phyloP scores from a whole-genome alignment of 2,329 filamentous ascomycete genomes.

The Botrytis porri region DNA sequence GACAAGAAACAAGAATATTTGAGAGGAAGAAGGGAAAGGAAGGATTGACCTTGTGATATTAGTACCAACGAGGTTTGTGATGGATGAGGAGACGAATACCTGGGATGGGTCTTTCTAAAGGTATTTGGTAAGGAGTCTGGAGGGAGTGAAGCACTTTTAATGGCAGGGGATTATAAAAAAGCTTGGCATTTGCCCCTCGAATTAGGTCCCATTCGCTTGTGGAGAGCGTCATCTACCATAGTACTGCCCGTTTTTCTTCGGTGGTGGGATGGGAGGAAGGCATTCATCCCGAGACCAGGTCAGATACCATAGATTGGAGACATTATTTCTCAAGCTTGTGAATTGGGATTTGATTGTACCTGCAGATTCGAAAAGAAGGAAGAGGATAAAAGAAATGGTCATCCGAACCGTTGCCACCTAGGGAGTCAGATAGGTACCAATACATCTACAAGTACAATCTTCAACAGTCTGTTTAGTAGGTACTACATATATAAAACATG shows the following conservation, averaged over 20 bases:
- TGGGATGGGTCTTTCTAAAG: background rate
- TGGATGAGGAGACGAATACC: background rate
- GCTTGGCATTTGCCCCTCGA: constrained; percentile 1
- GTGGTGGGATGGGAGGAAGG: background rate
- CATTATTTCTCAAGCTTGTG: background rate
- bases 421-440: too few species aligned
- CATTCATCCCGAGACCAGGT: background rate
- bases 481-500: background rate
- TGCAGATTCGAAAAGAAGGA: background rate
- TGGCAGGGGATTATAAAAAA: background rate
- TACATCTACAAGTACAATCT: background rate
- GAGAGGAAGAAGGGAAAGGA: background rate
- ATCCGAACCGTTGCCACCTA: background rate
- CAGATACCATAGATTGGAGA: background rate
- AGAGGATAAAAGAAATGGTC: background rate
- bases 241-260: background rate
- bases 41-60: constrained; percentile 6
- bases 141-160: too few species aligned
- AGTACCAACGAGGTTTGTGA: background rate
- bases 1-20: background rate
- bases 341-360: background rate
- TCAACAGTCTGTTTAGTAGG: background rate
- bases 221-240: background rate
- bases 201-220: background rate
- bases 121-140: background rate